Base-by-base conservation (phyloP, 352 stramenopile genomes). In the Phytophthora foliorum region DNA sequence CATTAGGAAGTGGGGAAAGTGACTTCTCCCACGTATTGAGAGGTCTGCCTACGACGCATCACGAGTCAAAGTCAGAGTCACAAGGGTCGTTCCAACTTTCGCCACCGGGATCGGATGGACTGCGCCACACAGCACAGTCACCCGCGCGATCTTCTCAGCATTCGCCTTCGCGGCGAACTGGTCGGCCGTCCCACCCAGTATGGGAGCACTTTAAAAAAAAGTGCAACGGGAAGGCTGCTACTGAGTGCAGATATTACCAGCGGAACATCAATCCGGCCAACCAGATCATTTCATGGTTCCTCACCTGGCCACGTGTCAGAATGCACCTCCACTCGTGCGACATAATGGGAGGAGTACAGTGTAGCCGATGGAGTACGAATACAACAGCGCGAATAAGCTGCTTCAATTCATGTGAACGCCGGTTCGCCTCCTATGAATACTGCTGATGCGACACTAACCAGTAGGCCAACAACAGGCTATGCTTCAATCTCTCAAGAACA, bases 401-500 rank as follows among this genome's bases (percentile, higher is more conserved):
- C n/a, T n/a, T n/a, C n/a, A n/a, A n/a, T n/a, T n/a, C n/a, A n/a
- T n/a, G n/a, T n/a, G n/a, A n/a, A n/a, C n/a, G n/a, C n/a, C n/a
- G n/a, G n/a, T n/a, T n/a, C n/a, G n/a, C n/a, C n/a, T n/a, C n/a
- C n/a, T n/a, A n/a, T n/a, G n/a, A n/a, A n/a, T n/a, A n/a, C n/a
- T n/a, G n/a, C n/a, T n/a, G n/a, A n/a, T n/a, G n/a, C n/a, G n/a
- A n/a, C n/a, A n/a, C n/a, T n/a, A n/a, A n/a, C n/a, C n/a, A n/a
- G n/a, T n/a, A n/a, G n/a, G n/a, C n/a, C 34, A 41, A 11, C 34
- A 41, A 41, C 34, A 4, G 17, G 34, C 34, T 17, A 6, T 41
- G 34, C 38, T 44, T 16, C 11, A 16, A 44, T 44, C 4, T 22
- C 38, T 2, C 38, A 56, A 57, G 52, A 59, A 13, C 21, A 59